These are phyloP conservation scores for Tylopilus vinaceipallidus DNA, from an alignment of 768 basidiomycete species.

Conservation along the genomic window DNA sequence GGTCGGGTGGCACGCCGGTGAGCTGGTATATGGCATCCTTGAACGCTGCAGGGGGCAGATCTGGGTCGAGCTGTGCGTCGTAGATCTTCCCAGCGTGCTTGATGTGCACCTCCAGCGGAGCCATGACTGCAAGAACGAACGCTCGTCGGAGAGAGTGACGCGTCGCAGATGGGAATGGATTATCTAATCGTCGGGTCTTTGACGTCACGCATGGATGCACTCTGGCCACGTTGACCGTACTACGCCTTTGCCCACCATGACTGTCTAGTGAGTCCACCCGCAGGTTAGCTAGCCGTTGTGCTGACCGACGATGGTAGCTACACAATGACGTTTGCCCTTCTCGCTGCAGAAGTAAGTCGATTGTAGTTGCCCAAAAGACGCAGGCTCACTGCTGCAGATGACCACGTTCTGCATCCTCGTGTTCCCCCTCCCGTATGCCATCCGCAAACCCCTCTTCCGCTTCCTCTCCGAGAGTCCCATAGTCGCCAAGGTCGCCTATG, in stretches of 20 bases:
- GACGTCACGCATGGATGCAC: conserved; percentile 29
- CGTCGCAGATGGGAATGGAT: conserved; percentile 31
- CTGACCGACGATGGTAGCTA: conserved; percentile 47
- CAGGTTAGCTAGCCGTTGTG: too few species aligned
- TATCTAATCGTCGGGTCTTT: conserved; percentile 21
- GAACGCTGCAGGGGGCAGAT: conserved; percentile 68
- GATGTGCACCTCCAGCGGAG: conserved; percentile 71
- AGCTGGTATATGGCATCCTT: conserved; percentile 78
- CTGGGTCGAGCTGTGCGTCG: conserved; percentile 69
- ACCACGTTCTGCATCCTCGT: conserved; percentile 82
- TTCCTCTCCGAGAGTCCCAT: conserved; percentile 68
- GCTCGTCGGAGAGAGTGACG: conserved; percentile 12
- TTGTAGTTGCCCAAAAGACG: not conserved
- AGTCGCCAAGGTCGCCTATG: conserved; percentile 86
- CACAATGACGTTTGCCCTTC: conserved; percentile 74
- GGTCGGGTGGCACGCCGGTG: conserved; percentile 85
- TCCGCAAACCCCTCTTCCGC: conserved; percentile 68
- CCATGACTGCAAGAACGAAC: conserved; percentile 43
- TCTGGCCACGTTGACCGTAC: conserved; percentile 21
- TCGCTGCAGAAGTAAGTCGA: conserved; percentile 63
- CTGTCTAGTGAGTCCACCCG: conserved; percentile 41
- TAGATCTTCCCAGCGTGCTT: conserved; percentile 87
- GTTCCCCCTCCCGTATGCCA: conserved; percentile 74
- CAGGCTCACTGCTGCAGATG: conserved; percentile 48
- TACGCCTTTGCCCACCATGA: conserved; percentile 42